A percentile compares a stretch with the other conserved stretches of the same genome.
These are phyloP conservation scores for Nitzschia sp. DNA, from an alignment of 108 stramenopile species.

Conservation along the genomic window DNA sequence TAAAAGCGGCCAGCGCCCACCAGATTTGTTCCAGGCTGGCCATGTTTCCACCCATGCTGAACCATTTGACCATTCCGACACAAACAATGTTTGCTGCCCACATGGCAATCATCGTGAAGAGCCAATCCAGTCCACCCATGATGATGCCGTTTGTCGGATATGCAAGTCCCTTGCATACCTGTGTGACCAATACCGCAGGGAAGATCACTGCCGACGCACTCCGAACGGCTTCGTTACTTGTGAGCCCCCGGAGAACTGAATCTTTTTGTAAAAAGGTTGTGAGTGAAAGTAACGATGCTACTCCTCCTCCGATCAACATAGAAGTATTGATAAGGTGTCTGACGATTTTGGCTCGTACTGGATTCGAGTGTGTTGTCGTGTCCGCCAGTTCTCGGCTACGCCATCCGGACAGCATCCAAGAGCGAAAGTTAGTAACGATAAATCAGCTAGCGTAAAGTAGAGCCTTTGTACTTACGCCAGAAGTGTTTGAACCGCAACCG, in stretches of 20 bases:
- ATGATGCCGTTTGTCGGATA: constrained; percentile 93
- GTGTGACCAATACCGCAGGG: constrained; percentile 81
- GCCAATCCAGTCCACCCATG: constrained; percentile 94
- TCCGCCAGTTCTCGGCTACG: constrained; percentile 72
- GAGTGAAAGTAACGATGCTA: constrained; percentile 63
- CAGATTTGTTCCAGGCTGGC: constrained; percentile 71
- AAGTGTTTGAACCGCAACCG: constrained; percentile 73
- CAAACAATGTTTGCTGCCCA: constrained; percentile 86
- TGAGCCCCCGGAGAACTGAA: constrained; percentile 76
- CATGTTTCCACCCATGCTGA: constrained; percentile 24
- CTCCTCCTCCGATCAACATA: constrained; percentile 64
- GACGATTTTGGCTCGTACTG: constrained; percentile 42
- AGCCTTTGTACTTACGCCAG: constrained; percentile 45
- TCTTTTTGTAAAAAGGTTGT: constrained; percentile 73
- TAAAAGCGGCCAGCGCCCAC: constrained; percentile 89
- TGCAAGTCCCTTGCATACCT: constrained; percentile 86
- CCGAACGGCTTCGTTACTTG: constrained; percentile 72
- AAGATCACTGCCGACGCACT: constrained; percentile 74
- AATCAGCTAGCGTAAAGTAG: not conserved
- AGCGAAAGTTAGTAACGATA: not conserved
- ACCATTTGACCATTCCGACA: constrained; percentile 62
- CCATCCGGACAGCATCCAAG: constrained; percentile 1
- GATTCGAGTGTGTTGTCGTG: constrained; percentile 29
- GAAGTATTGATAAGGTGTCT: constrained; percentile 82
- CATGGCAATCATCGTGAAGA: constrained; percentile 85